Base-by-base conservation (phyloP, 441 rosid species). In the Gossypium davidsonii region DNA sequence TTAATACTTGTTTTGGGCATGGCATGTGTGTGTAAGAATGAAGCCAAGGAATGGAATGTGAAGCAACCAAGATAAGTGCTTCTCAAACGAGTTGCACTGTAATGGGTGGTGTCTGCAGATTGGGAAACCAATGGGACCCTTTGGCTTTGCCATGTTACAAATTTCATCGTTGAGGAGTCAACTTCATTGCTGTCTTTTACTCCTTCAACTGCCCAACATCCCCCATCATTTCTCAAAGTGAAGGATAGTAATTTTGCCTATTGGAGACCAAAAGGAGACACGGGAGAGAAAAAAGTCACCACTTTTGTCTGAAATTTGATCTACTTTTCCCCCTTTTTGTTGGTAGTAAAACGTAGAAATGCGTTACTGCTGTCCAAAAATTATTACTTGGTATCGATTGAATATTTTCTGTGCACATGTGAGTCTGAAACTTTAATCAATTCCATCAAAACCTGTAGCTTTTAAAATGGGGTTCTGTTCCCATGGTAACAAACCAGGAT, bases 111-210 rank as follows among this genome's bases (percentile, higher is more conserved):
- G 94, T 74, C 59, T 0, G 31, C 80, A 70, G 75, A 57, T 66
- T 71, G 75, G 89, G 90, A 77, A 79, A 79, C 90, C 62, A 12
- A 77, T 75, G 80, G 91, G 87, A 10, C 91, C 87, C 73, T 52
- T 20, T 42, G 63, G 84, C 78, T 57, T 64, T 26, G 20, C 55
- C 78, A 77, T 48, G 51, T 53, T 73, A 71, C 57, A 44, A 72
- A 80, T 79, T 73, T 81, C 84, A 79, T 81, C 76, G 84, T 81
- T 81, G 85, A 79, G 28, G 77, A 76, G 90, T 83, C 94, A 81
- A 78, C 82, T 64, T 83, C 91, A 78, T 1, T 79, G 76, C 78
- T 57, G 55, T 69, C 82, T 80, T 83, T 78, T 57, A 48, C 71
- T 62, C 83, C 78, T 73, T 81, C 79, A 70, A 75, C 46, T 65